phyloP scores from a whole-genome alignment of 371 early-diverging fungal species.

The Encephalitozoon intestinalis region DNA sequence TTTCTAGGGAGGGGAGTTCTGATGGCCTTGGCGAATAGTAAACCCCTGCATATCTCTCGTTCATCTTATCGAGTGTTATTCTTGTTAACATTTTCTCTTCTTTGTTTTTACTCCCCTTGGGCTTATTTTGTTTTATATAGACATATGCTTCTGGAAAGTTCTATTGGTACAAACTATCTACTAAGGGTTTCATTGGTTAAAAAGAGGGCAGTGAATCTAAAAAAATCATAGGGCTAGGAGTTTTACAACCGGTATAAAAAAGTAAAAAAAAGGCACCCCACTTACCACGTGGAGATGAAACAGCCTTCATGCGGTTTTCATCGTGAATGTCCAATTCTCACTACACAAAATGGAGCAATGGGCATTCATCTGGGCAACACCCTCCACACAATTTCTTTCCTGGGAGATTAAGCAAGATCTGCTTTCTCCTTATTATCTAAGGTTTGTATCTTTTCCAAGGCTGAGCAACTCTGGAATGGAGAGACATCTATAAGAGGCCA shows the following conservation, averaged over 20 bases:
- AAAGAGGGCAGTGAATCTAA: no score
- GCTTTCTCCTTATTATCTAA: conserved; percentile 13
- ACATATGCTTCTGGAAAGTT: neutral
- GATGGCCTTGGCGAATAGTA: neutral
- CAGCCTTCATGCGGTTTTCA: neutral
- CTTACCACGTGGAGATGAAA: conserved; percentile 6
- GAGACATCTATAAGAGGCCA: no score
- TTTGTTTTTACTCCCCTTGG: neutral
- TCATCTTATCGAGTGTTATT: neutral
- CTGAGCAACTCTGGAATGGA: neutral
- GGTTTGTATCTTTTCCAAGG: neutral
- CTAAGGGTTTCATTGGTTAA: no score
- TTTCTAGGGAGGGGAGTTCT: neutral
- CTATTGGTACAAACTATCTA: neutral
- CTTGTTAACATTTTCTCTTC: neutral
- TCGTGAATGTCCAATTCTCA: neutral
- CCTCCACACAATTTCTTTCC: conserved; percentile 8
- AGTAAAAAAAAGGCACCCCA: neutral
- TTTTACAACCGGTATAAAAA: neutral
- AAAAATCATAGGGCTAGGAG: no score
- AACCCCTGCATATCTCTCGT: conserved; percentile 2
- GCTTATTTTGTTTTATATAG: neutral
- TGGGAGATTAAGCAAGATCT: conserved; percentile 3
- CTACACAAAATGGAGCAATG: conserved; percentile 11
- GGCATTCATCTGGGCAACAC: neutral